Base-by-base conservation (phyloP, 2,329 filamentous ascomycete species). In the Aspergillus unguis region DNA sequence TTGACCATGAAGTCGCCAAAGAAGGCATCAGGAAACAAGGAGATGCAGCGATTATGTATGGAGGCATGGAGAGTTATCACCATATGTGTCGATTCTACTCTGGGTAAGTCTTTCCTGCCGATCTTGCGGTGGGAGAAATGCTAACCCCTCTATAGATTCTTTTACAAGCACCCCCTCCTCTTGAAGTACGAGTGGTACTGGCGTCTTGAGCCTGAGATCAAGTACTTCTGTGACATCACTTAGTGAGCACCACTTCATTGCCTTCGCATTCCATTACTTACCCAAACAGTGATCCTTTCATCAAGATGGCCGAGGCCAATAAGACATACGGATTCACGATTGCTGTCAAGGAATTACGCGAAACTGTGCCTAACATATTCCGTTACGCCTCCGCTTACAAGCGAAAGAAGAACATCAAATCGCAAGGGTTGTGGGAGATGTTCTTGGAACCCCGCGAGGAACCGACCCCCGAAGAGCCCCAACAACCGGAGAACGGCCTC, bases 71-170 rank as follows among this genome's bases (percentile, higher is more conserved):
- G 73, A 96, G 92, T 75, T 99, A 99, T 70, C 94, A 99, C 67
- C 87, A 95, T 74, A 99, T 99, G 94, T 99, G 94, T 71, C 85
- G 94, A 63, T 99, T 99, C 79, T 99, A 99, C 76, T 99, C 94
- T 58, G 94, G 92, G 87, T 94, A 78, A 65, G 85, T 75, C 44
- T 31, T 25, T 6, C n/a, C 9, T 37, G n/a, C 4, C 28, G 3
- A 9, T 6, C 28, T 26, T 7, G n/a, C 5, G 26, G 9, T 10
- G 31, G 6, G 33, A n/a, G 7, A 23, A 11, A 36, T 40, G 40
- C 58, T 64, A 52, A 67, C 44, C 63, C 61, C 43, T 57, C 2
- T 29, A 7, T 53, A 86, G 90, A 40, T 94, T 95, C 75, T 99
- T 99, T 76, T 99, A 94, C 80, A 96, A 96, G 72, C 94, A 99